Base-by-base conservation (phyloP, 768 basidiomycete species). In the Lentinula aciculospora region DNA sequence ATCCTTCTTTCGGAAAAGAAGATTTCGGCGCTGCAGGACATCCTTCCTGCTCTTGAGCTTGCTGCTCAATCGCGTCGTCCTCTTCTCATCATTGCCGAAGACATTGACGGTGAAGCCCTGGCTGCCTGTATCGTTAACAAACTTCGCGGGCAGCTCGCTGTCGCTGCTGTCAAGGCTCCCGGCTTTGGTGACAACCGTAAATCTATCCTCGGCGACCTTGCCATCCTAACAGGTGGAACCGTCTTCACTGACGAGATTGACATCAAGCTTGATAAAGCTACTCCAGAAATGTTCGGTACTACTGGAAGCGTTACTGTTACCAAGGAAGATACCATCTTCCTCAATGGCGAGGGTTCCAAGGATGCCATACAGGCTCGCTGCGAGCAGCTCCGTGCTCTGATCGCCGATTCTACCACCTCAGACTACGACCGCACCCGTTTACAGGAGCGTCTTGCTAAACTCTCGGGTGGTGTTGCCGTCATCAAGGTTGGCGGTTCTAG, bases 121-220 rank as follows among this genome's bases (percentile, higher is more conserved):
- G 96, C 96, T 51, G 96, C 95, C 21, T 95, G 93, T 70, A 95
- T 98, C 67, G 85, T 98, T 72, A 98, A 99, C 91, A 98, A 98
- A 81, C 90, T 99, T 61, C 92, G 96, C 63, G 96, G 96, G 32
- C 96, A 98, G 72, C 86, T 99, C 58, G 87, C 89, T 68, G 96
- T 98, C 61, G 87, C 76, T 49, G 95, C 94, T 48, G 85, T 98
- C 76, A 98, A 99, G 79, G 95, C 96, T 17, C 96, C 96, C 54
- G 93, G 96, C 53, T 98, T 99, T 71, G 96, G 96, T 66, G 96
- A 98, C 77, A 99, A 98, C 84, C 89, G 96, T 76, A 99, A 98
- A 79, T 91, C 88, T 56, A 92, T 98, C 75, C 89, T 98, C 56
- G 96, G 96, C 59, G 95, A 98, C 68, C 82, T 98, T 51, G 94